Conservation (phyloP, 306 rosid genomes). For the Trifolium repens region DNA sequence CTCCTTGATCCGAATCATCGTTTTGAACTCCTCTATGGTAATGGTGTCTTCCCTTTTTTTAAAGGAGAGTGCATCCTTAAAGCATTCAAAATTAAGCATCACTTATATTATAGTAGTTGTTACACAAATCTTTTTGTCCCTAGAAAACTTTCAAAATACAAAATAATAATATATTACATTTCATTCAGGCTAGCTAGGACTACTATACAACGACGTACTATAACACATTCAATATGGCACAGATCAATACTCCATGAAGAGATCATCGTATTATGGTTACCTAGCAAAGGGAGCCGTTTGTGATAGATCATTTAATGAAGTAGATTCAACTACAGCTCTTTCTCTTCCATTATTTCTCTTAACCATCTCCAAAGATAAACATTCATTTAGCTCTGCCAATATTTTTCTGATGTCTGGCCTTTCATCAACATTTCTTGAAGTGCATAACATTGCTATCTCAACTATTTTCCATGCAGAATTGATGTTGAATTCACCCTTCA, state of each 20-base stretch:
- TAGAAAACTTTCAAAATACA: too few species aligned
- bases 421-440: background rate
- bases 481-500: conserved; percentile 34
- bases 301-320: background rate
- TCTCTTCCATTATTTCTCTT: background rate
- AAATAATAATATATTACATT: too few species aligned
- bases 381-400: background rate
- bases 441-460: conserved; percentile 44
- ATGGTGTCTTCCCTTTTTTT: too few species aligned
- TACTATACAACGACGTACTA: too few species aligned
- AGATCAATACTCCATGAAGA: too few species aligned
- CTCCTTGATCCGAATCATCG: too few species aligned
- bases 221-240: background rate
- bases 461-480: conserved; percentile 30
- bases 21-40: too few species aligned
- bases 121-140: too few species aligned
- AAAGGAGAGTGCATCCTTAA: too few species aligned
- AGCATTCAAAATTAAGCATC: too few species aligned
- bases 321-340: background rate
- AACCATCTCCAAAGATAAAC: background rate
- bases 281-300: background rate
- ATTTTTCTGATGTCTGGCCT: conserved; percentile 46
- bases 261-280: background rate
- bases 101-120: too few species aligned
- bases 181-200: too few species aligned